Evolutionary conservation across 108 stramenopile genomes (phyloP).

Genomic region (Aurantiochytrium sp.): DNA sequence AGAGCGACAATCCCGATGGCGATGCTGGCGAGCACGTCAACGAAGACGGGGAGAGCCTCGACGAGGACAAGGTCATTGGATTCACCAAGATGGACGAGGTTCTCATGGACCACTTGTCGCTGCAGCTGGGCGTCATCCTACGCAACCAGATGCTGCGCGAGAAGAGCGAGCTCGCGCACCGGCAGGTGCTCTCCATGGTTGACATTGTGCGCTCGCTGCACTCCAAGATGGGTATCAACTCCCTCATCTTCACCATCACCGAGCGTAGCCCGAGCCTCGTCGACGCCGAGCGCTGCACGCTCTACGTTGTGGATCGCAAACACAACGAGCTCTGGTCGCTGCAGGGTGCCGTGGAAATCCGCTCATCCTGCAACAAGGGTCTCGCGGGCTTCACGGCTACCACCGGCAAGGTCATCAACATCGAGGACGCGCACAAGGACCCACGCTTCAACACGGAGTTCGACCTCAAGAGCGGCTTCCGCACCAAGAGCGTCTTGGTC

Average conservation of each 20-base stretch:
- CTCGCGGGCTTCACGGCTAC: conserved; percentile 38
- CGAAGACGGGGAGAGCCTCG: not conserved
- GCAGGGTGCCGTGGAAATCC: conserved; percentile 41
- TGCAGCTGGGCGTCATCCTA: conserved; percentile 37
- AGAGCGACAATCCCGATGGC: not conserved
- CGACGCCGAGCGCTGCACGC: conserved; percentile 47
- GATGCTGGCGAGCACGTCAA: not conserved
- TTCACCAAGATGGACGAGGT: conserved; percentile 35
- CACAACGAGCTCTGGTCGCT: conserved; percentile 42
- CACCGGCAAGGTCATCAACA: conserved; percentile 40
- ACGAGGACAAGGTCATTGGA: not conserved
- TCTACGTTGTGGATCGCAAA: conserved; percentile 42
- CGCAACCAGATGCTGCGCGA: conserved; percentile 24
- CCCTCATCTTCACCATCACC: conserved; percentile 47
- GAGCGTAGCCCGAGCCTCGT: conserved; percentile 42
- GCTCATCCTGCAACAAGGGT: conserved; percentile 37
- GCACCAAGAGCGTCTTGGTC: conserved; percentile 42
- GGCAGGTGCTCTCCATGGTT: conserved; percentile 15
- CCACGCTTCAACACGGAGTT: conserved; percentile 40
- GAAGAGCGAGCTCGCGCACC: not conserved
- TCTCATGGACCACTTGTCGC: conserved; percentile 31
- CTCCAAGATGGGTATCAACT: conserved; percentile 46
- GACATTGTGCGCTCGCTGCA: conserved; percentile 48
- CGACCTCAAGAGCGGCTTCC: conserved; percentile 44
- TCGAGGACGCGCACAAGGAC: conserved; percentile 46